These are phyloP conservation scores for Pulveroboletus sp. DNA, from an alignment of 768 basidiomycete species.

Conservation along the genomic window DNA sequence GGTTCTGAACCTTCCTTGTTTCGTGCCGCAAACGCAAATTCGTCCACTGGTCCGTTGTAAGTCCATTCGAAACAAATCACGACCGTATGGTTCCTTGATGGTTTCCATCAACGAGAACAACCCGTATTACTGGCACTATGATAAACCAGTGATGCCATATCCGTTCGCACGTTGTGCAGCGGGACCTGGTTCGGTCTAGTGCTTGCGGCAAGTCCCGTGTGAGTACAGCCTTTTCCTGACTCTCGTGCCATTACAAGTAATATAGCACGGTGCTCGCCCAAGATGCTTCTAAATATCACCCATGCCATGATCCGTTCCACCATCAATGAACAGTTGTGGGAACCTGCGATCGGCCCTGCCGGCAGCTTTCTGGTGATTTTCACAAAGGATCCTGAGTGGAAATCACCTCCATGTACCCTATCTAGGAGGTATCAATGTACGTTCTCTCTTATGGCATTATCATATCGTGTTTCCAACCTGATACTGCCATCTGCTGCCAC, in stretches of 20 bases:
- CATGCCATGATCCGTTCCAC: slow-evolving; percentile 43
- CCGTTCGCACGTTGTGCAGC: slow-evolving; percentile 43
- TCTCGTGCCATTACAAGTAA: background rate
- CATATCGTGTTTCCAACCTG: background rate
- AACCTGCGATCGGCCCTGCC: slow-evolving; percentile 48
- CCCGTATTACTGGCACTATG: slow-evolving; percentile 42
- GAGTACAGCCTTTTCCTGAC: slow-evolving; percentile 8
- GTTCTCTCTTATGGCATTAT: background rate
- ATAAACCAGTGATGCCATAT: slow-evolving; percentile 51
- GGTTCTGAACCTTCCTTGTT: slow-evolving; percentile 5
- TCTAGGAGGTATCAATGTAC: slow-evolving; percentile 54
- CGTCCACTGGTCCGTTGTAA: slow-evolving; percentile 19
- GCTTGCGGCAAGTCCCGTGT: slow-evolving; percentile 32
- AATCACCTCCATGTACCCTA: slow-evolving; percentile 53
- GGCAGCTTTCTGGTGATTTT: slow-evolving; percentile 50
- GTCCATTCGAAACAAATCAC: background rate
- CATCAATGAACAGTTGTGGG: slow-evolving; percentile 54
- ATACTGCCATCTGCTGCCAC: no score
- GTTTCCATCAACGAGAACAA: slow-evolving; percentile 45
- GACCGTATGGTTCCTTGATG: background rate
- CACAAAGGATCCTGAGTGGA: slow-evolving; percentile 41
- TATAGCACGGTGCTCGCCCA: background rate
- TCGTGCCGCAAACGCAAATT: slow-evolving; percentile 17
- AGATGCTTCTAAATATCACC: slow-evolving; percentile 49
- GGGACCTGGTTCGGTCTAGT: slow-evolving; percentile 37